phyloP scores from a whole-genome alignment of 2,329 filamentous ascomycete genomes.

The Claviceps digitariae region DNA sequence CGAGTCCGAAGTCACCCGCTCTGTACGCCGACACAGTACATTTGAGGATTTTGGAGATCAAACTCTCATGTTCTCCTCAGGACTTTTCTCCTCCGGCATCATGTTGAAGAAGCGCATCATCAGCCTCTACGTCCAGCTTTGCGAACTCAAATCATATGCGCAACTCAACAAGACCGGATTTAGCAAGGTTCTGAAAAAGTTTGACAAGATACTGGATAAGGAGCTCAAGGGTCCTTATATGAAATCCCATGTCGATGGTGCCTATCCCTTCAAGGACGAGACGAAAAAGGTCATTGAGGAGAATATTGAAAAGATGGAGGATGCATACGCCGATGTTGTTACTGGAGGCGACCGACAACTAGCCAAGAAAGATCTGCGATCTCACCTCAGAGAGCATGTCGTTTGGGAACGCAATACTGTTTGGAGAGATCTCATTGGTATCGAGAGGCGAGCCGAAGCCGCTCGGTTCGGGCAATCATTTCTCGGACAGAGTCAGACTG shows the following conservation, averaged over 20 bases:
- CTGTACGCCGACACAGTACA: conserved; percentile 48
- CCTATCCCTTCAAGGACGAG: conserved; percentile 66
- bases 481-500: conserved; percentile 60
- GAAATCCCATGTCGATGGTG: conserved; percentile 55
- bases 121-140: conserved; percentile 78
- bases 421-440: conserved; percentile 97
- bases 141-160: conserved; percentile 89
- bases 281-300: conserved; percentile 60
- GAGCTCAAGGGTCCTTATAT: conserved; percentile 69
- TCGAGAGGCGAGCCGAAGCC: conserved; percentile 88
- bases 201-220: conserved; percentile 87
- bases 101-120: conserved; percentile 88
- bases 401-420: conserved; percentile 99
- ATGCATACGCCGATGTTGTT: conserved; percentile 66
- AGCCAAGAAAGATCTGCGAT: conserved; percentile 72
- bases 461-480: conserved; percentile 80
- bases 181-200: conserved; percentile 93
- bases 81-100: conserved; percentile 52
- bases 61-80: conserved; percentile 49
- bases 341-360: conserved; percentile 65
- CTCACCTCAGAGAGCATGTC: conserved; percentile 89
- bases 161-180: conserved; percentile 97
- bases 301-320: conserved; percentile 61
- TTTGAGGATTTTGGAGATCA: conserved; percentile 73
- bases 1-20: conserved; percentile 45